These are phyloP conservation scores for Diaporthe citri DNA, from an alignment of 2,329 filamentous ascomycete species.

Conservation along the genomic window DNA sequence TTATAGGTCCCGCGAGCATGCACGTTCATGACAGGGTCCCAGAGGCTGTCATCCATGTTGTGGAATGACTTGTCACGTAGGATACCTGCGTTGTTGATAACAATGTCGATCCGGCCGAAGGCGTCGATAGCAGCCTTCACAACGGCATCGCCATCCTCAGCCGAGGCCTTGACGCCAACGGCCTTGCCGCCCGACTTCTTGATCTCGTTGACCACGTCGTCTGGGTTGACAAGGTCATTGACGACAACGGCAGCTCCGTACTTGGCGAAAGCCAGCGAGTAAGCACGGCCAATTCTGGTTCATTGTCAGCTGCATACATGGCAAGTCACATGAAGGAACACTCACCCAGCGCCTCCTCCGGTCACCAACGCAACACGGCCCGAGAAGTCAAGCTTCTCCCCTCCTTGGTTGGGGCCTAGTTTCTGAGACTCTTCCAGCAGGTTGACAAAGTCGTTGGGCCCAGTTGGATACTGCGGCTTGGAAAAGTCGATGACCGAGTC, in stretches of 20 bases:
- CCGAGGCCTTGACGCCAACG: constrained; percentile 91
- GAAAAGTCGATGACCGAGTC: constrained; percentile 88
- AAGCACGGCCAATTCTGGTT: constrained; percentile 85
- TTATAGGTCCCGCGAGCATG: constrained; percentile 97
- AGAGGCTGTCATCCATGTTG: constrained; percentile 96
- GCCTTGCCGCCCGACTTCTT: constrained; percentile 90
- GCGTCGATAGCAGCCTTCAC: constrained; percentile 94
- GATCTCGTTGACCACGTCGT: constrained; percentile 92
- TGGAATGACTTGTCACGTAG: constrained; percentile 96
- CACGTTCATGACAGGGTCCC: constrained; percentile 92
- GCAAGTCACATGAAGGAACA: constrained; percentile 36
- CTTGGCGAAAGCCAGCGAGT: constrained; percentile 87
- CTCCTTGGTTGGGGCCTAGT: constrained; percentile 77
- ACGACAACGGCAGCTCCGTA: constrained; percentile 88
- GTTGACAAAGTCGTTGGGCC: constrained; percentile 88
- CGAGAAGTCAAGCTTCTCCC: constrained; percentile 82
- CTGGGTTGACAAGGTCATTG: constrained; percentile 95
- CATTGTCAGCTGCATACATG: constrained; percentile 31
- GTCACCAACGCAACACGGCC: constrained; percentile 90
- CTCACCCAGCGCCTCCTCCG: constrained; percentile 83
- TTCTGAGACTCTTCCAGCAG: constrained; percentile 88
- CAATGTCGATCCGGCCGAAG: constrained; percentile 92
- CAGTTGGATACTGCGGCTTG: constrained; percentile 83
- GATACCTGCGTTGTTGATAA: constrained; percentile 99
- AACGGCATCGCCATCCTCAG: constrained; percentile 90